Conservation (phyloP, 2,329 filamentous ascomycete species). For the Aspergillus caelatus region DNA sequence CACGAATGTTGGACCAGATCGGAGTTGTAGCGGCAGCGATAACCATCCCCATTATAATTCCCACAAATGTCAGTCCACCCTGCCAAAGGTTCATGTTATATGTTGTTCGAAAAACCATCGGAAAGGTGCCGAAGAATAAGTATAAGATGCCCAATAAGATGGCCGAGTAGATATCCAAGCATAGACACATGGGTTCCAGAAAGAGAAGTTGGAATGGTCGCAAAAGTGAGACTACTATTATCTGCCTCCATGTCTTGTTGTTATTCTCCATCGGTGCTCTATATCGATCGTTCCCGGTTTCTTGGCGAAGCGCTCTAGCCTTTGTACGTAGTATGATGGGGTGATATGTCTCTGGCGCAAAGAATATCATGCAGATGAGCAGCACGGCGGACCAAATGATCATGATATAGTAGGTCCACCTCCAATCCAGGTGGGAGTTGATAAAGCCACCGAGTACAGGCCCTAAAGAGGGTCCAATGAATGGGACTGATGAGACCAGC, state of each 20-base stretch:
- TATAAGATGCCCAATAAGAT: conserved; percentile 81
- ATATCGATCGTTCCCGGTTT: conserved; percentile 73
- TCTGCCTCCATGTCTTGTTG: conserved; percentile 55
- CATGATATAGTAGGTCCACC: conserved; percentile 80
- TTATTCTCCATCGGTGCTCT: conserved; percentile 70
- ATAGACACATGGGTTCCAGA: conserved; percentile 79
- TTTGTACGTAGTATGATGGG: conserved; percentile 53
- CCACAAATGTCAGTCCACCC: conserved; percentile 71
- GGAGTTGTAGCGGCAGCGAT: conserved; percentile 38
- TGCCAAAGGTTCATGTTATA: conserved; percentile 78
- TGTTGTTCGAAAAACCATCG: conserved; percentile 70
- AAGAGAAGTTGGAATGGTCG: conserved; percentile 75
- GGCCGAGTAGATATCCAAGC: conserved; percentile 76
- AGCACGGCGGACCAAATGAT: conserved; percentile 73
- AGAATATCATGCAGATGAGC: conserved; percentile 63
- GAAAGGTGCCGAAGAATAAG: conserved; percentile 84
- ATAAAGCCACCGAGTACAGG: conserved; percentile 12
- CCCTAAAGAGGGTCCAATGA: neutral
- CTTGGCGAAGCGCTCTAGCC: conserved; percentile 66
- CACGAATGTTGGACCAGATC: neutral
- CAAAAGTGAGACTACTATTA: conserved; percentile 60
- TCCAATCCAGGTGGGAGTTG: conserved; percentile 39
- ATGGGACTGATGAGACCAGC: neutral
- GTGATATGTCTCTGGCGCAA: conserved; percentile 84
- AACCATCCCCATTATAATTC: conserved; percentile 44